Evolutionary conservation across 345 rosid species (phyloP), one percentile per base, ranked within the genome.

Genomic region (Lepidium sativum): DNA sequence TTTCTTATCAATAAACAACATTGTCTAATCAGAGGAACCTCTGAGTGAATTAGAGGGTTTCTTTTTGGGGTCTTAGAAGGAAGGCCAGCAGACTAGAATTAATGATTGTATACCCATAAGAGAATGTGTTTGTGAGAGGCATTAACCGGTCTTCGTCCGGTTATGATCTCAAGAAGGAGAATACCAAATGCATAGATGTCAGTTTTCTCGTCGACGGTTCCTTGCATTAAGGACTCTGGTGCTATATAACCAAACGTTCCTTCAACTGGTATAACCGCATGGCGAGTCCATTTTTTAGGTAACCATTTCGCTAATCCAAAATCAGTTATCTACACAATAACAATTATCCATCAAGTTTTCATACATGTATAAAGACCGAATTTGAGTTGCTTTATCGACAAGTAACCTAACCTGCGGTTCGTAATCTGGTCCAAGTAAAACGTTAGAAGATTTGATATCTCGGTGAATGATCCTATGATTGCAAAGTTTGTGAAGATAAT

Each of bases 241-340:
- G 98, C 98, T 57, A 92, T 61, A 77, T 89, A 92, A 20, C 98
- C 97, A n/a, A 92, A 92, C n/a, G 98, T 92, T 20, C 97, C 97
- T 69, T 92, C 98, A 6, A 89, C 84, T 56, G 97, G 97, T 52
- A 87, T 71, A 70, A 81, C 94, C 25, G 94, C 90, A 52, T 87
- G 96, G 80, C 87, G 94, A 49, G 94, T 92, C 87, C 91, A 84
- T 75, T 92, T 89, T 74, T 86, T 89, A 14, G 97, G 97, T 9
- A 92, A 79, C 97, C 98, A 92, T 69, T 89, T 92, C 52, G 96
- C 96, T 4, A 92, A 84, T 64, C 98, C 98, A 51, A 92, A 92
- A 80, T 92, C 98, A n/a, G 96, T 74, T 17, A 92, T 92, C 98
- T 89, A 42, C 37, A 51, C n/a, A 42, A 34, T 10, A 0, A 55